Conservation (phyloP, 139 green algal genomes). For the Coccomyxa sp. region DNA sequence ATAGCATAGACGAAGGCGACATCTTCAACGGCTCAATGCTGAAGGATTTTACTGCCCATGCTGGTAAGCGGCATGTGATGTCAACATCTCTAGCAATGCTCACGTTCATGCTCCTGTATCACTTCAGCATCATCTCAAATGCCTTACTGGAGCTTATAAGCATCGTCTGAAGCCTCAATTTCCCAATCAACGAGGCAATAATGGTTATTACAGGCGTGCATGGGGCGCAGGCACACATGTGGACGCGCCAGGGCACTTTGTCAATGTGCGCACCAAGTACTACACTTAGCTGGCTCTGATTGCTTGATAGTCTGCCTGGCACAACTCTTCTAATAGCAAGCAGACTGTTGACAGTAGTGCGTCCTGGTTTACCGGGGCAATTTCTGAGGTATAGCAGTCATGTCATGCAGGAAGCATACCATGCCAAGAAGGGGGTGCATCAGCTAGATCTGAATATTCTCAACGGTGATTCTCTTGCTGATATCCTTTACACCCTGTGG, state of each 20-base stretch:
- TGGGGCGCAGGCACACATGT: conserved; percentile 5
- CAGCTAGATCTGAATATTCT: neutral
- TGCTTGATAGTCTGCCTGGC: neutral
- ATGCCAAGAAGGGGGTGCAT: neutral
- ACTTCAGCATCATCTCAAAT: too few relatives aligned
- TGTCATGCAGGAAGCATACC: neutral
- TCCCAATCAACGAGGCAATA: too few relatives aligned
- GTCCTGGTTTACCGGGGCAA: neutral
- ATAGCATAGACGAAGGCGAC: neutral
- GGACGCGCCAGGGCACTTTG: neutral
- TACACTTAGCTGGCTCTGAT: neutral
- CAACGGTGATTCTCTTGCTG: neutral
- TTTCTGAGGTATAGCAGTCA: neutral
- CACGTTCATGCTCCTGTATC: too few relatives aligned
- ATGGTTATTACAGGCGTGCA: too few relatives aligned
- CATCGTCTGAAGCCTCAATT: too few relatives aligned
- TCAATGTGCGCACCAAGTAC: neutral
- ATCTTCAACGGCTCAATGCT: neutral
- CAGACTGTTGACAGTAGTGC: neutral
- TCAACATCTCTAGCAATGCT: too few relatives aligned
- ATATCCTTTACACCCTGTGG: neutral
- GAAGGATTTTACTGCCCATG: neutral
- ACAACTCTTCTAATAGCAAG: too few relatives aligned
- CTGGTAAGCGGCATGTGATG: too few relatives aligned
- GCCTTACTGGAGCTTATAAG: too few relatives aligned